Evolutionary conservation across 2,329 filamentous ascomycete species (phyloP).

Genomic region (Chrysoporthe puriensis): DNA sequence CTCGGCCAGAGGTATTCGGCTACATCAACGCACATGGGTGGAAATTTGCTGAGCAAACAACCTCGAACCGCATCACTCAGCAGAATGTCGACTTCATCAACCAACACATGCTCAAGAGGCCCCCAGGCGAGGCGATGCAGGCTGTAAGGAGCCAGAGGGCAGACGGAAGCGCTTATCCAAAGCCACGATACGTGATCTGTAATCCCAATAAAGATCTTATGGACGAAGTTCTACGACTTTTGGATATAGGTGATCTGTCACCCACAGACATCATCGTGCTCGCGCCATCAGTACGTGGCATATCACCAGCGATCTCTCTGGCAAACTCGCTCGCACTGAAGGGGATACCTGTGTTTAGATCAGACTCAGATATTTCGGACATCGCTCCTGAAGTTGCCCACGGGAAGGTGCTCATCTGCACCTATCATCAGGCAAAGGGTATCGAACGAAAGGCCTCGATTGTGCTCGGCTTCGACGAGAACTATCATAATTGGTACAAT

Average conservation of each 20-base stretch:
- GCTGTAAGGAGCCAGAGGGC: constrained; percentile 18
- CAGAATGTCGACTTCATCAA: constrained; percentile 28
- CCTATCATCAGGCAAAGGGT: constrained; percentile 27
- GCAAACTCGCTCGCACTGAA: constrained; percentile 21
- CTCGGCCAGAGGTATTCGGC: constrained; percentile 21
- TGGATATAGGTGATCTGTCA: constrained; percentile 3
- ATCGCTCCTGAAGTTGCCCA: constrained; percentile 22
- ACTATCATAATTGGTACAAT: constrained; percentile 23
- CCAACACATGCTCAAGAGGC: constrained; percentile 28
- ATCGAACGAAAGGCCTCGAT: constrained; percentile 26
- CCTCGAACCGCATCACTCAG: constrained; percentile 23
- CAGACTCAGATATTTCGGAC: constrained; percentile 27
- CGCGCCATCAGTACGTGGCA: constrained; percentile 22
- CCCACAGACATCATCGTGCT: constrained; percentile 26
- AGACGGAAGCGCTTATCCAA: constrained; percentile 8
- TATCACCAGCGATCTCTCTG: constrained; percentile 15
- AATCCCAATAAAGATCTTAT: constrained; percentile 21
- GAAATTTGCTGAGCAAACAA: constrained; percentile 21
- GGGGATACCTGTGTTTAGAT: constrained; percentile 25
- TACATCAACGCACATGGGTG: constrained; percentile 24
- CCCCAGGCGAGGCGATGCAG: constrained; percentile 21
- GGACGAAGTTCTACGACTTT: constrained; percentile 16
- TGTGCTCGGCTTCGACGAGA: constrained; percentile 24
- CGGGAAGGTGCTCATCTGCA: constrained; percentile 27
- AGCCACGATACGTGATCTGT: constrained; percentile 25